These are phyloP conservation scores for Skeletonema grethae DNA, from an alignment of 108 stramenopile genomes.

Conservation along the genomic window DNA sequence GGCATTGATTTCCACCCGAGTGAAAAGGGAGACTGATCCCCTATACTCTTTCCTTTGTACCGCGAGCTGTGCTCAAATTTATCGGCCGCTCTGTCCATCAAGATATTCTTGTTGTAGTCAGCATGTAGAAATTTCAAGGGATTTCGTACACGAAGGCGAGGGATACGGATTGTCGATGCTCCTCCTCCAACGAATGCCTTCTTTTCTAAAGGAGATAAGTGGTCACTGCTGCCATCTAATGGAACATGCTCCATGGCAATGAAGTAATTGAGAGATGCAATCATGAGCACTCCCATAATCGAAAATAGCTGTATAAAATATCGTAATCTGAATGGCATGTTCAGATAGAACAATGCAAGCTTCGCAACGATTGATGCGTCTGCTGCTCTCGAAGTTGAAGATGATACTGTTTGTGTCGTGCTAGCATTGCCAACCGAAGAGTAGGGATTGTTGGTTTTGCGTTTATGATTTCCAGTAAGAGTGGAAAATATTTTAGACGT, in stretches of 20 bases:
- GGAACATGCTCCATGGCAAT: constrained; percentile 23
- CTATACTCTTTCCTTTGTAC: background rate
- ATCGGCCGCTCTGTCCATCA: constrained; percentile 15
- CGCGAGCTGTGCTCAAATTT: constrained; percentile 21
- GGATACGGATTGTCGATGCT: constrained; percentile 22
- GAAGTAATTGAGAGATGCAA: constrained; percentile 42
- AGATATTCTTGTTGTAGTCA: background rate
- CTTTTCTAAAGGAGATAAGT: background rate
- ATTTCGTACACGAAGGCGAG: constrained; percentile 15
- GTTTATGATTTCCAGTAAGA: background rate
- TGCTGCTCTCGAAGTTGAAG: constrained; percentile 1
- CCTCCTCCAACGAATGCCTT: constrained; percentile 26
- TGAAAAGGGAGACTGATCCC: constrained; percentile 13
- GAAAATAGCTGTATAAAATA: constrained; percentile 36
- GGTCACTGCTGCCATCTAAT: background rate
- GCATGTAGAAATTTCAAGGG: constrained; percentile 32
- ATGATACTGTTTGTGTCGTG: background rate
- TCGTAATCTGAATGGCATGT: constrained; percentile 25
- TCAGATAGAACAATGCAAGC: constrained; percentile 4
- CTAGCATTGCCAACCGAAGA: background rate
- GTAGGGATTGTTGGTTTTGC: background rate
- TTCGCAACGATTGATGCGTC: background rate
- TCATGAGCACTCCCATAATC: constrained; percentile 22
- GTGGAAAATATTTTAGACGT: background rate
- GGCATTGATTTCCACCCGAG: constrained; percentile 52